These are phyloP conservation scores for Gossypium sturtianum DNA, from an alignment of 345 rosid genomes.

Conservation along the genomic window DNA sequence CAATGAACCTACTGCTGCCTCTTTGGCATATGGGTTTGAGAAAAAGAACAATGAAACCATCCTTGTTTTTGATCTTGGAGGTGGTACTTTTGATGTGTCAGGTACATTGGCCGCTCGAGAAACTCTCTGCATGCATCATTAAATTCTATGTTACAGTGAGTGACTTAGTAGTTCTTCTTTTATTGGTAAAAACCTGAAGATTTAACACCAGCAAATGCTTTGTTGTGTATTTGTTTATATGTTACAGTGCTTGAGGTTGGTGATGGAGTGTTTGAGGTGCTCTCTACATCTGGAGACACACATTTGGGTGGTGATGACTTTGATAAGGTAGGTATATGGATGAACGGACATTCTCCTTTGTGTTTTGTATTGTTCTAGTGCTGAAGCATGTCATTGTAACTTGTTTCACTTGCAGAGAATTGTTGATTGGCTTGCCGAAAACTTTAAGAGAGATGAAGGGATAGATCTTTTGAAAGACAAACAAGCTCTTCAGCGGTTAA, in stretches of 20 bases:
- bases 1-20: slow-evolving; percentile 97
- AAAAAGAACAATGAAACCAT: slow-evolving; percentile 91
- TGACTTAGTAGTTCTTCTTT: not conserved
- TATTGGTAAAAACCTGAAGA: no score
- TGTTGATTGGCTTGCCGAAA: slow-evolving; percentile 86
- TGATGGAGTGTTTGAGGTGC: slow-evolving; percentile 98
- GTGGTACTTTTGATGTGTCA: slow-evolving; percentile 98
- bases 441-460: slow-evolving; percentile 85
- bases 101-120: slow-evolving; percentile 30
- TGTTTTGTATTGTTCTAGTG: not conserved
- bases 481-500: slow-evolving; percentile 92
- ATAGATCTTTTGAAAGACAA: slow-evolving; percentile 94
- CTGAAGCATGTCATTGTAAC: not conserved
- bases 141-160: not conserved
- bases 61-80: slow-evolving; percentile 97
- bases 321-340: slow-evolving; percentile 55
- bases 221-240: no score
- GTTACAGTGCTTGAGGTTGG: slow-evolving; percentile 92
- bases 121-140: not conserved
- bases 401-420: slow-evolving; percentile 55
- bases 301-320: slow-evolving; percentile 99
- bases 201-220: no score
- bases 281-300: slow-evolving; percentile 95
- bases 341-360: not conserved
- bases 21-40: slow-evolving; percentile 94